These are phyloP conservation scores for Hypomyces rosellus DNA, from an alignment of 2,329 filamentous ascomycete genomes.

Conservation along the genomic window DNA sequence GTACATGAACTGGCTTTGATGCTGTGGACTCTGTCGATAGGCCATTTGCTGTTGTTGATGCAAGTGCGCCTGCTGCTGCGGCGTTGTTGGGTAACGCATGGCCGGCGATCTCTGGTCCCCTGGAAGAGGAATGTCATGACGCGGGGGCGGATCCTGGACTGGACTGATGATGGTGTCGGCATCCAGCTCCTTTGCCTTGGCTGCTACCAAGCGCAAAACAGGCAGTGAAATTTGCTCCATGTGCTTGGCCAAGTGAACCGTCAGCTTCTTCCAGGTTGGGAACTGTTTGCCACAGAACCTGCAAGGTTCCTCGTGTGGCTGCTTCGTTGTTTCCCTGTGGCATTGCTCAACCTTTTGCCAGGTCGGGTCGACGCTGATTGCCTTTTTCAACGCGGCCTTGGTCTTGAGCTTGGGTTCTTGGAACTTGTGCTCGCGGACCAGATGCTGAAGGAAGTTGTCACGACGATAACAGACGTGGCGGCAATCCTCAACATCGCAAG, in stretches of 20 bases:
- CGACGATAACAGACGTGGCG: constrained; percentile 77
- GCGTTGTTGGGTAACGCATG: constrained; percentile 16
- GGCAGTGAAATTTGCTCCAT: constrained; percentile 90
- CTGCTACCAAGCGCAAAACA: constrained; percentile 56
- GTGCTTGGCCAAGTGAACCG: constrained; percentile 87
- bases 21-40: constrained; percentile 11
- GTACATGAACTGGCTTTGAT: constrained; percentile 19
- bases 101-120: constrained; percentile 17
- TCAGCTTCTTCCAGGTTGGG: constrained; percentile 85
- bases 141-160: constrained; percentile 50
- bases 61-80: constrained; percentile 16
- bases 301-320: constrained; percentile 71
- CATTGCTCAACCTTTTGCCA: constrained; percentile 76
- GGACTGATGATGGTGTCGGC: constrained; percentile 63
- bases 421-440: constrained; percentile 86
- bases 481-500: constrained; percentile 75
- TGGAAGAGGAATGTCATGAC: constrained; percentile 24
- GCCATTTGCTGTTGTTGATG: constrained; percentile 7
- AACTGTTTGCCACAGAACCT: constrained; percentile 80
- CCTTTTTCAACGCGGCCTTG: constrained; percentile 59
- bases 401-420: constrained; percentile 74
- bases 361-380: constrained; percentile 53
- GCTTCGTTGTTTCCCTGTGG: constrained; percentile 59
- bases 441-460: constrained; percentile 88
- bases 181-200: constrained; percentile 40